These are phyloP conservation scores for Fraxinus anomala DNA, from an alignment of 257 asterid genomes.

Conservation along the genomic window DNA sequence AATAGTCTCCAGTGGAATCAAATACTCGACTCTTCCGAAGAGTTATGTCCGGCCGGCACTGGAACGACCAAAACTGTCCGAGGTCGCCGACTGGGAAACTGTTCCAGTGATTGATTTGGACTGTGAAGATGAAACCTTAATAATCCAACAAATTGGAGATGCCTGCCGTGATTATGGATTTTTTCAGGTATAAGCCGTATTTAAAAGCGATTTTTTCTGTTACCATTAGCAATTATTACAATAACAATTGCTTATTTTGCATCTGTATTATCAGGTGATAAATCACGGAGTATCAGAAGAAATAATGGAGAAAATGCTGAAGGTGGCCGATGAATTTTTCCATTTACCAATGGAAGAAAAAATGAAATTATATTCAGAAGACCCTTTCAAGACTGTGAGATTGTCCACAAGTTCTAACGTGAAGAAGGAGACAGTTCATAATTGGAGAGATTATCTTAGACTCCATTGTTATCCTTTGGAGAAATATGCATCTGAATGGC, in stretches of 20 bases:
- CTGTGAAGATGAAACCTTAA: conserved; percentile 32
- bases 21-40: conserved; percentile 49
- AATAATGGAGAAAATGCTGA: conserved; percentile 53
- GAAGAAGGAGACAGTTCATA: conserved; percentile 69
- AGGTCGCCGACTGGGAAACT: conserved; percentile 49
- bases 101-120: conserved; percentile 74
- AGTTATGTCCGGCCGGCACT: conserved; percentile 74
- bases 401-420: conserved; percentile 81
- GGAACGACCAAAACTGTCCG: conserved; percentile 59
- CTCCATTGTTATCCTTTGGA: conserved; percentile 88
- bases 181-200: conserved; percentile 58
- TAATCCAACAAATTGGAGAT: conserved; percentile 51
- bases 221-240: no score
- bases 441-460: conserved; percentile 95
- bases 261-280: conserved; percentile 49
- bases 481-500: conserved; percentile 71
- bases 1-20: conserved; percentile 62
- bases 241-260: not conserved
- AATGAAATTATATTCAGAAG: conserved; percentile 79
- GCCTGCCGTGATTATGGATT: conserved; percentile 69
- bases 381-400: conserved; percentile 65
- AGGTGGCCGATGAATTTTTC: conserved; percentile 59
- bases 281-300: conserved; percentile 70
- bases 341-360: conserved; percentile 70
- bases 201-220: not conserved